These are phyloP conservation scores for Herpetomonas tarakana DNA, from an alignment of 208 protist species.

Conservation along the genomic window DNA sequence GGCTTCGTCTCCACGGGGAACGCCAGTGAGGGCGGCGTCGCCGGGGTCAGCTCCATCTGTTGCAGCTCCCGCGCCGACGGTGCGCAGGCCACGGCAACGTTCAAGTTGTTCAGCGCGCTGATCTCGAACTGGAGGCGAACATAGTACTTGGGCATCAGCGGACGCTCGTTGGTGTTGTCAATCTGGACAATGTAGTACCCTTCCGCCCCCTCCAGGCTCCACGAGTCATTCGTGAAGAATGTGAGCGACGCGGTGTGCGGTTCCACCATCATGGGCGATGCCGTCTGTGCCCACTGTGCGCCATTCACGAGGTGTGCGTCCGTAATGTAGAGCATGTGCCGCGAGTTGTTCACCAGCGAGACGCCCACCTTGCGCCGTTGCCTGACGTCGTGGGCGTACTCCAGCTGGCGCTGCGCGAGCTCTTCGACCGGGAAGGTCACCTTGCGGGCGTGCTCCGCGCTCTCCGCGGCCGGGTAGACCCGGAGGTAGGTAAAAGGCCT, in stretches of 20 bases:
- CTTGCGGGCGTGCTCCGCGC: slow-evolving; percentile 8
- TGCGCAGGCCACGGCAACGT: slow-evolving; percentile 31
- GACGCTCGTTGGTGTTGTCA: slow-evolving; percentile 31
- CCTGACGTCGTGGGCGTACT: slow-evolving; percentile 40
- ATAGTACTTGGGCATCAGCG: slow-evolving; percentile 35
- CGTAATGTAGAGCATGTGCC: slow-evolving; percentile 25
- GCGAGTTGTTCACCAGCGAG: slow-evolving; percentile 46
- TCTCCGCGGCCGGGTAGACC: slow-evolving; percentile 23
- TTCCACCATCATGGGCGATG: slow-evolving; percentile 37
- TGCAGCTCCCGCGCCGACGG: slow-evolving; percentile 34
- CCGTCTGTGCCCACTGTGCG: slow-evolving; percentile 38
- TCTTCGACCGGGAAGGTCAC: slow-evolving; percentile 34
- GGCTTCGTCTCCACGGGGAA: slow-evolving; percentile 28
- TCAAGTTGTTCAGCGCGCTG: slow-evolving; percentile 59
- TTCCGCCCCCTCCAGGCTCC: slow-evolving; percentile 71
- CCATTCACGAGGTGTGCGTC: slow-evolving; percentile 48
- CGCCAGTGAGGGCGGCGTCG: slow-evolving; percentile 9
- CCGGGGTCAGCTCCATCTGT: slow-evolving; percentile 30
- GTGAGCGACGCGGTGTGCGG: slow-evolving; percentile 55
- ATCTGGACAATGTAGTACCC: slow-evolving; percentile 67
- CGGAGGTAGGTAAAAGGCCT: slow-evolving; percentile 40
- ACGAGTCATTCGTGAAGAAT: slow-evolving; percentile 57
- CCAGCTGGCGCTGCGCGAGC: slow-evolving; percentile 41
- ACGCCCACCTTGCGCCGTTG: slow-evolving; percentile 52
- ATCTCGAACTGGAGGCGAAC: slow-evolving; percentile 69